Conservation (phyloP, 2,329 filamentous ascomycete genomes). For the Plenodomus tracheiphilus region DNA sequence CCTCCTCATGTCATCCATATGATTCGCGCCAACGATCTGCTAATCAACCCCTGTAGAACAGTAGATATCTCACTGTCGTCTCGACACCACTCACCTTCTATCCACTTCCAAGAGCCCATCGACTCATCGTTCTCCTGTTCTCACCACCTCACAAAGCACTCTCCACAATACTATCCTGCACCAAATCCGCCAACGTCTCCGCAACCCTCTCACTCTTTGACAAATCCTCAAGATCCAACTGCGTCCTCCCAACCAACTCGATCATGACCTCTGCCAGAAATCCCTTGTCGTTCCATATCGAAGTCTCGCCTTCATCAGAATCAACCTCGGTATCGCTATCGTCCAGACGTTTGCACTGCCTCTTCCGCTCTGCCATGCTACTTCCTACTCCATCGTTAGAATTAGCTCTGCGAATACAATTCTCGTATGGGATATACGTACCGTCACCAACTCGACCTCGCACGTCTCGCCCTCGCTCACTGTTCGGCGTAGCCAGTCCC, state of each 20-base stretch:
- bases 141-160: background rate
- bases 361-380: slow-evolving; percentile 6
- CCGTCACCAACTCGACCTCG: background rate
- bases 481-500: slow-evolving; percentile 1
- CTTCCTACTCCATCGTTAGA: background rate
- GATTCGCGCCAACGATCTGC: no score
- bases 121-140: no score
- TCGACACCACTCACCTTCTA: no score
- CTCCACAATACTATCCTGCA: slow-evolving; percentile 4
- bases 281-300: background rate
- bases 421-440: background rate
- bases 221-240: background rate
- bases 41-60: no score
- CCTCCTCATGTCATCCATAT: no score
- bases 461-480: background rate
- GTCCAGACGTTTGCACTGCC: slow-evolving; percentile 12
- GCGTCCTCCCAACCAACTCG: background rate
- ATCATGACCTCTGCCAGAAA: slow-evolving; percentile 7
- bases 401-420: background rate
- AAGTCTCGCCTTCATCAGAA: background rate
- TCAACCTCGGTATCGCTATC: slow-evolving; percentile 1
- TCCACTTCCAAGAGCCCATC: no score
- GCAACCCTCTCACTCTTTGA: background rate
- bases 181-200: background rate
- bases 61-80: no score